A percentile compares a stretch with the other conserved stretches of the same genome.
Conservation (phyloP, 208 protist species). For the Crithidia acanthocephali region DNA sequence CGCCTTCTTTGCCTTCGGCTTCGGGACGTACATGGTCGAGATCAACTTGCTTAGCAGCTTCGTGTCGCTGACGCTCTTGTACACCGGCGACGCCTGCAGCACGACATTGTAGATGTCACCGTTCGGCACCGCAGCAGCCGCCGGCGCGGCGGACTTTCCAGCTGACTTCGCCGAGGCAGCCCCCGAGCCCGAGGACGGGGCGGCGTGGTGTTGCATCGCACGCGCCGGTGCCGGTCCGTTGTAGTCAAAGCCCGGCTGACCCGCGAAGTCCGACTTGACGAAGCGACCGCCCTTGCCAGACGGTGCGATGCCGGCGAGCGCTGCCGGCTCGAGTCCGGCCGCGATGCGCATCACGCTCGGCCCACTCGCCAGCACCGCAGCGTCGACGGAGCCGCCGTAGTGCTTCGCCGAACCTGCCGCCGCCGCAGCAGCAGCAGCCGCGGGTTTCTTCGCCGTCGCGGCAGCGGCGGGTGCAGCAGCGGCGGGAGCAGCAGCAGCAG, state of each 20-base stretch:
- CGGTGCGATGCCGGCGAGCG: conserved; percentile 51
- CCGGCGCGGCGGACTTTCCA: background rate
- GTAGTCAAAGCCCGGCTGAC: conserved; percentile 84
- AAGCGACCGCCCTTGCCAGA: conserved; percentile 82
- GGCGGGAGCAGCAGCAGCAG: conserved; percentile 31
- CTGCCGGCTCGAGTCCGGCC: conserved; percentile 46
- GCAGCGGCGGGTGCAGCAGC: conserved; percentile 37
- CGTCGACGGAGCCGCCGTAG: conserved; percentile 69
- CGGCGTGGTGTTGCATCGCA: conserved; percentile 7
- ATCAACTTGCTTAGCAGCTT: conserved; percentile 66
- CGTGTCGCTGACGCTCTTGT: conserved; percentile 75
- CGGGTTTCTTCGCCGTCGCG: conserved; percentile 19
- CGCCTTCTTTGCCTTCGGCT: conserved; percentile 46
- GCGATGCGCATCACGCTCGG: conserved; percentile 85
- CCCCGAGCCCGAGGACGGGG: background rate
- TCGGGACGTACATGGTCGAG: conserved; percentile 65
- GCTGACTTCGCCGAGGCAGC: conserved; percentile 21
- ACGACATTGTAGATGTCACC: conserved; percentile 68
- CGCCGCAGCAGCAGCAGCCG: conserved; percentile 17
- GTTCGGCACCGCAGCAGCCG: conserved; percentile 8
- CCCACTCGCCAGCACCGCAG: conserved; percentile 72
- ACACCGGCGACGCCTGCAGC: conserved; percentile 48
- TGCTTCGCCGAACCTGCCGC: conserved; percentile 30
- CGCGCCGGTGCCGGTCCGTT: conserved; percentile 41
- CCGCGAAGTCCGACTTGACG: conserved; percentile 78